phyloP scores from a whole-genome alignment of 2,329 filamentous ascomycete species.

The Chaetomiaceae sp. region DNA sequence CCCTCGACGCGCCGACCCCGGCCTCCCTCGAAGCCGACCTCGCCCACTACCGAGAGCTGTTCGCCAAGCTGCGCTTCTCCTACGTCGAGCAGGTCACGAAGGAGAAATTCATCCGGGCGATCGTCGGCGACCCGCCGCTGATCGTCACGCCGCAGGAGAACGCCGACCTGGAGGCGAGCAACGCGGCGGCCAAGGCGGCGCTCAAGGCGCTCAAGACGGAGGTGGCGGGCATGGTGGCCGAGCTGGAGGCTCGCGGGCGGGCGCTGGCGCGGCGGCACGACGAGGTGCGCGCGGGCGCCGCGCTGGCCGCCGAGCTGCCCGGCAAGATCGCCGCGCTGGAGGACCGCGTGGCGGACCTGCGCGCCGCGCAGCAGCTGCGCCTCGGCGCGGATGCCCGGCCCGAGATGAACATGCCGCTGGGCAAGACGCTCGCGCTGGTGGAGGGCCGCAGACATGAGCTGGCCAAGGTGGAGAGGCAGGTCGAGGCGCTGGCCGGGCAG shows the following conservation, averaged over 20 bases:
- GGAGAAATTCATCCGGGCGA: slow-evolving; percentile 91
- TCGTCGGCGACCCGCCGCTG: slow-evolving; percentile 82
- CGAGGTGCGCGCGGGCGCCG: slow-evolving; percentile 42
- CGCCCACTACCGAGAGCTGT: slow-evolving; percentile 87
- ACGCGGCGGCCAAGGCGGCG: slow-evolving; percentile 64
- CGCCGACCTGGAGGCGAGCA: slow-evolving; percentile 61
- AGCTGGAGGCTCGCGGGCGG: slow-evolving; percentile 60
- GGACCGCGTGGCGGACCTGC: slow-evolving; percentile 23
- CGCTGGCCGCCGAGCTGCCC: slow-evolving; percentile 46
- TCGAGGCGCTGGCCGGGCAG: slow-evolving; percentile 57
- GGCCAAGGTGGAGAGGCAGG: slow-evolving; percentile 53
- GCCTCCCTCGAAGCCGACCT: slow-evolving; percentile 77
- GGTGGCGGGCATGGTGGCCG: slow-evolving; percentile 64
- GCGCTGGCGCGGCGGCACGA: slow-evolving; percentile 53
- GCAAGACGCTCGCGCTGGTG: slow-evolving; percentile 49
- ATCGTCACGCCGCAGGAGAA: slow-evolving; percentile 82
- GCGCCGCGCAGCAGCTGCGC: slow-evolving; percentile 27
- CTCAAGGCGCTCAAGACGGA: slow-evolving; percentile 76
- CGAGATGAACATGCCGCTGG: slow-evolving; percentile 49
- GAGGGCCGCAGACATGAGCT: slow-evolving; percentile 45
- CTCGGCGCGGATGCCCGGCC: background rate
- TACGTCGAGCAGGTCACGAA: slow-evolving; percentile 99
- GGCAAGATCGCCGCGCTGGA: slow-evolving; percentile 42
- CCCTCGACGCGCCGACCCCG: slow-evolving; percentile 63
- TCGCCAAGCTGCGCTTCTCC: slow-evolving; percentile 91